phyloP scores from a whole-genome alignment of 108 stramenopile genomes.

The Epipyxis sp. region DNA sequence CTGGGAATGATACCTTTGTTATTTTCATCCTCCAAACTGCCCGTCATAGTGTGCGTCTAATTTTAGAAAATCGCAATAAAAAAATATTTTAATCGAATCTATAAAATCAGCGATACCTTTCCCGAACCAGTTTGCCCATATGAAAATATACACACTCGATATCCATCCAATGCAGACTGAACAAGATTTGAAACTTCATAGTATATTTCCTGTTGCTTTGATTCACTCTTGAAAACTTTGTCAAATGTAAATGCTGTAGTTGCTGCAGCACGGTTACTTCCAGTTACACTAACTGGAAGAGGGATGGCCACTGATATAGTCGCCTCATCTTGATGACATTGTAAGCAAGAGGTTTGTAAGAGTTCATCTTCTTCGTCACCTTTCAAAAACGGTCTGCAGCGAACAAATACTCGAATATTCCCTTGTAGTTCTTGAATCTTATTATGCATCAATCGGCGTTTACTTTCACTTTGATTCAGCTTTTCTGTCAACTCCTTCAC shows the following conservation, averaged over 20 bases:
- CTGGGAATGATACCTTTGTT: conserved; percentile 24
- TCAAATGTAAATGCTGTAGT: conserved; percentile 17
- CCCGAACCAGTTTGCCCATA: conserved; percentile 54
- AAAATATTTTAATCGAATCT: neutral
- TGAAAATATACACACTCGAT: conserved; percentile 48
- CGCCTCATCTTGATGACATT: neutral
- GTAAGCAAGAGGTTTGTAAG: neutral
- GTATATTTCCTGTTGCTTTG: conserved; percentile 17
- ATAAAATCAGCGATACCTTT: conserved; percentile 17
- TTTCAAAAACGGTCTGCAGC: conserved; percentile 13
- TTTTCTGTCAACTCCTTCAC: conserved; percentile 1
- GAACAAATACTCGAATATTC: conserved; percentile 10
- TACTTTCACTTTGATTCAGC: conserved; percentile 15
- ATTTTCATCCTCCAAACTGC: neutral
- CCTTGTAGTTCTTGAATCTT: conserved; percentile 20
- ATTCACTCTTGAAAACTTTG: neutral
- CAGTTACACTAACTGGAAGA: neutral
- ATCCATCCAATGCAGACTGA: conserved; percentile 41
- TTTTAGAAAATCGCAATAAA: neutral
- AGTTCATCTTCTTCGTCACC: conserved; percentile 24
- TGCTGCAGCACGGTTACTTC: neutral
- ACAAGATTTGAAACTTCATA: conserved; percentile 12
- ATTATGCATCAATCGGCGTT: conserved; percentile 28
- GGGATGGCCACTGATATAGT: conserved; percentile 6
- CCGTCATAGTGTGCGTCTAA: conserved; percentile 32